phyloP scores from a whole-genome alignment of 2,329 filamentous ascomycete species.

The Sporothrix dimorphospora region DNA sequence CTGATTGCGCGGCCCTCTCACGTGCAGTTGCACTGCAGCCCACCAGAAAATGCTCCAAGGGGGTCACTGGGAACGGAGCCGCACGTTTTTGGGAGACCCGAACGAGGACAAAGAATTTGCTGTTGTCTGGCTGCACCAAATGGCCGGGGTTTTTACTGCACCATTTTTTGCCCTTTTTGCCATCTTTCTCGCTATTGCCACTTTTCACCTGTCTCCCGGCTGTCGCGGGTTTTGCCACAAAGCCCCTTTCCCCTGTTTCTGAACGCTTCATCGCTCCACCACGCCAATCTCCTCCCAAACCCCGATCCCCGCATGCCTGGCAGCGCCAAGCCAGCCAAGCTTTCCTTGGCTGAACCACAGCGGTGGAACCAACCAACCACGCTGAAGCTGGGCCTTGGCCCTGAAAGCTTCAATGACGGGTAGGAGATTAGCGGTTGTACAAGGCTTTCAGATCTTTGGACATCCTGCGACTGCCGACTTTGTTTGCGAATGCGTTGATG shows the following conservation, averaged over 20 bases:
- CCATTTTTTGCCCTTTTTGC: neutral
- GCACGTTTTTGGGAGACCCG: neutral
- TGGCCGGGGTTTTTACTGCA: neutral
- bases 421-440: conserved; percentile 19
- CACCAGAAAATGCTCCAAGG: neutral
- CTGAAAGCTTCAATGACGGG: conserved; percentile 10
- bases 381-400: conserved; percentile 5
- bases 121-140: neutral
- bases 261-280: neutral
- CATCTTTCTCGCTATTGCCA: neutral
- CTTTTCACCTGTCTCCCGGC: neutral
- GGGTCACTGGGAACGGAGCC: neutral
- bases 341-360: conserved; percentile 31
- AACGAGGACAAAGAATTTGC: neutral
- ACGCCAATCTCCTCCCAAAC: conserved; percentile 24
- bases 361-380: conserved; percentile 28
- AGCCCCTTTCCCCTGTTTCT: neutral
- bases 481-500: neutral
- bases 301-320: conserved; percentile 30
- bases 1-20: conserved; percentile 14
- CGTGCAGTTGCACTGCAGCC: neutral
- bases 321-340: conserved; percentile 35
- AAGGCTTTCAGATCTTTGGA: conserved; percentile 15
- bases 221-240: neutral
- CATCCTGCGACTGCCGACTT: neutral